A percentile compares a stretch with the other conserved stretches of the same genome.
Evolutionary conservation across 768 basidiomycete genomes (phyloP).

Genomic region (Sarcodon aspratus): DNA sequence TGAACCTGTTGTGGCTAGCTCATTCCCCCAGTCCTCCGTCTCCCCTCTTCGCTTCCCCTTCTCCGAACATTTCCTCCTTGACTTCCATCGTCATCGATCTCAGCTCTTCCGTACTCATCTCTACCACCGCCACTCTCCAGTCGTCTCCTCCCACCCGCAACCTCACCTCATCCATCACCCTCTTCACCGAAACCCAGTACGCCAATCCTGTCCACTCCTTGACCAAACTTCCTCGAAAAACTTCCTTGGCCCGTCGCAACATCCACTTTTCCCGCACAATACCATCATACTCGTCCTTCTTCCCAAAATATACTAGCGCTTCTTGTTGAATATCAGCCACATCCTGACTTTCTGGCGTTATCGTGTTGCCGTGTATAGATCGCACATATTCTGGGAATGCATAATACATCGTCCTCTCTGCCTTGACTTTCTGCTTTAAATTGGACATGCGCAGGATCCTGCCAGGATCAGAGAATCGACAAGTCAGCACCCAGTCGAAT

Average conservation of each 20-base stretch:
- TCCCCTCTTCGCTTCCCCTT: too few species aligned
- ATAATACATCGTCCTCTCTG: conserved; percentile 13
- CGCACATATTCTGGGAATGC: conserved; percentile 7
- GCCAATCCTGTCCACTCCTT: conserved; percentile 12
- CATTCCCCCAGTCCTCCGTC: too few species aligned
- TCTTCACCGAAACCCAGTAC: conserved; percentile 10
- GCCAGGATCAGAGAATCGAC: conserved; percentile 38
- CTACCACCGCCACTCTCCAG: background rate
- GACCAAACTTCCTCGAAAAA: conserved; percentile 13
- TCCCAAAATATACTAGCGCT: conserved; percentile 40
- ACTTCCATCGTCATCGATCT: background rate
- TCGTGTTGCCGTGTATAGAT: background rate
- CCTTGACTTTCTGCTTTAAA: background rate
- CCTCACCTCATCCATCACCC: conserved; percentile 13
- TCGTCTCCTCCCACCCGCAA: conserved; percentile 5
- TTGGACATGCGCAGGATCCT: conserved; percentile 15
- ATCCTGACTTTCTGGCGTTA: background rate
- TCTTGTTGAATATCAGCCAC: conserved; percentile 20
- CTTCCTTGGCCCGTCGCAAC: conserved; percentile 3
- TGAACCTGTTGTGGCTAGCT: too few species aligned
- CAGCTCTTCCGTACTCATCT: background rate
- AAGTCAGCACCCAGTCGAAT: conserved; percentile 47
- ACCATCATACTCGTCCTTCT: conserved; percentile 35
- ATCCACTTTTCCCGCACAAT: conserved; percentile 15
- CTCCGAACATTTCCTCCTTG: background rate